These are phyloP conservation scores for Nadsonia commutata DNA, from an alignment of 1,139 yeast species.

Conservation along the genomic window DNA sequence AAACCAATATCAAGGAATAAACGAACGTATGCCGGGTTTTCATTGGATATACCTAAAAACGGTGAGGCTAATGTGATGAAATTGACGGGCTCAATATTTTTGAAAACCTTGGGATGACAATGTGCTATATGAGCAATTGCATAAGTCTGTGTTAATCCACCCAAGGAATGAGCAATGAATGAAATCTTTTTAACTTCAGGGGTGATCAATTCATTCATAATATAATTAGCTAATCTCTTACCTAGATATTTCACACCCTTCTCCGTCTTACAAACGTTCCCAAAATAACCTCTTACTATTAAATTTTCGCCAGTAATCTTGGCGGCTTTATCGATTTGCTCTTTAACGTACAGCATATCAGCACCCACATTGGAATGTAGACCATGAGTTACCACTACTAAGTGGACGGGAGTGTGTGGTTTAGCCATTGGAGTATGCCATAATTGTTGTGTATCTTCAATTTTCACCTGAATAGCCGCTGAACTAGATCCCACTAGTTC, in stretches of 20 bases:
- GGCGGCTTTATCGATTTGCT: conserved; percentile 48
- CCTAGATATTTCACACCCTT: conserved; percentile 83
- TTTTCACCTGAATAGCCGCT: conserved; percentile 25
- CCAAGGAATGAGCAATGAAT: conserved; percentile 83
- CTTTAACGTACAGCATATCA: conserved; percentile 79
- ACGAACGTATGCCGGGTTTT: conserved; percentile 78
- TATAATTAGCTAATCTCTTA: conserved; percentile 60
- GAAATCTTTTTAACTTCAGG: conserved; percentile 46
- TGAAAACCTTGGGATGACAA: conserved; percentile 60
- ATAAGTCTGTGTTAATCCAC: conserved; percentile 82
- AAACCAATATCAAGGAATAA: conserved; percentile 76
- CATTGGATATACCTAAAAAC: conserved; percentile 67
- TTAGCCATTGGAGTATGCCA: conserved; percentile 53
- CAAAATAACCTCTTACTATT: conserved; percentile 69
- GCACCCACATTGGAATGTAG: conserved; percentile 79
- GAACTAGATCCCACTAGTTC: conserved; percentile 2
- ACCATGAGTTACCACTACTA: conserved; percentile 80
- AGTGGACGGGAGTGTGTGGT: conserved; percentile 38
- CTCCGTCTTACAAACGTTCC: conserved; percentile 81
- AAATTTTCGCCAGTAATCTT: conserved; percentile 38
- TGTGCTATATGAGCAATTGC: conserved; percentile 70
- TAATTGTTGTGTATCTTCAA: conserved; percentile 50
- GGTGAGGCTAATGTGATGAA: conserved; percentile 84
- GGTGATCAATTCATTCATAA: conserved; percentile 42
- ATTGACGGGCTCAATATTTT: conserved; percentile 54